These are phyloP conservation scores for Tulasnella sp. DNA, from an alignment of 768 basidiomycete species.

Conservation along the genomic window DNA sequence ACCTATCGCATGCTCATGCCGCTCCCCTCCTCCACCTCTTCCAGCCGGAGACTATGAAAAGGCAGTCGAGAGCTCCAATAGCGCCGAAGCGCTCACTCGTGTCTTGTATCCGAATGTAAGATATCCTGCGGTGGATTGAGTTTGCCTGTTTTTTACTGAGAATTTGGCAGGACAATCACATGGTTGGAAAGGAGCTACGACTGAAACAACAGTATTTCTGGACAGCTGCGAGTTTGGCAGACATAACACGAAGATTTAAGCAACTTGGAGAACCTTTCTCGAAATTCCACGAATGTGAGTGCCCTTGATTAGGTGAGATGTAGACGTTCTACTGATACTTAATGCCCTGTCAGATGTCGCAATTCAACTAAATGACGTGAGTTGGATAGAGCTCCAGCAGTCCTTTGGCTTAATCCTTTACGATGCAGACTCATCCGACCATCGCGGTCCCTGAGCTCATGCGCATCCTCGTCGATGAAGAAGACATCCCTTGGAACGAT, in stretches of 20 bases:
- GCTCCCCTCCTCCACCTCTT: too few species aligned
- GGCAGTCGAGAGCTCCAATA: constrained; percentile 85
- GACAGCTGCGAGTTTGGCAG: constrained; percentile 84
- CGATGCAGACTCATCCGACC: constrained; percentile 82
- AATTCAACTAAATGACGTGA: constrained; percentile 92
- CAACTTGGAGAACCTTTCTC: constrained; percentile 80
- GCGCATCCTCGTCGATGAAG: constrained; percentile 85
- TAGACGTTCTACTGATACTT: not conserved
- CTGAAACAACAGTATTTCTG: constrained; percentile 76
- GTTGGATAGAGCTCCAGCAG: not conserved
- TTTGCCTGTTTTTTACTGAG: not conserved
- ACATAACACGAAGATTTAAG: constrained; percentile 93
- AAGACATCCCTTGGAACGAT: constrained; percentile 76
- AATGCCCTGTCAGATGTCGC: constrained; percentile 64
- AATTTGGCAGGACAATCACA: constrained; percentile 26
- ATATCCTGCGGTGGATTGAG: constrained; percentile 12
- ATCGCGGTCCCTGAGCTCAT: constrained; percentile 94
- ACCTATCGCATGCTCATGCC: constrained; percentile 22
- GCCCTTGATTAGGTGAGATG: not conserved
- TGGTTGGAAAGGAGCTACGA: constrained; percentile 73
- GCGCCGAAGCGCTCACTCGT: constrained; percentile 90
- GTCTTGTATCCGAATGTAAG: constrained; percentile 93
- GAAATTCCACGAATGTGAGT: constrained; percentile 80
- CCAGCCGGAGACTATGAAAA: constrained; percentile 90
- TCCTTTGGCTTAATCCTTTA: not conserved